Evolutionary conservation across 169 alveolate species (phyloP).

Genomic region (Eimeria sp.): DNA sequence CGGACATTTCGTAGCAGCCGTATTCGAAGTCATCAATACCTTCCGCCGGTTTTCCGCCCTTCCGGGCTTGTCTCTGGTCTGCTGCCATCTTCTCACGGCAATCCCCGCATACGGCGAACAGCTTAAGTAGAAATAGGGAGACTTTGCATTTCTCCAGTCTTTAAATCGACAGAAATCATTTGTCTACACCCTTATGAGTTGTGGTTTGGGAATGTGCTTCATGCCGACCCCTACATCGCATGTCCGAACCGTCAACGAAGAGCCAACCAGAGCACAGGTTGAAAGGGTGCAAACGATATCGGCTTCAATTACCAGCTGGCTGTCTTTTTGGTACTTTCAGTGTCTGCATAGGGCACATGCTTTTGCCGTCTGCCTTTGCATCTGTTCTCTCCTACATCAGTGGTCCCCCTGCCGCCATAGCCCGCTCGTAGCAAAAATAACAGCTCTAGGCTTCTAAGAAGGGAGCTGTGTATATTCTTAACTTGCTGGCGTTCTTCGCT

Average conservation of each 20-base stretch:
- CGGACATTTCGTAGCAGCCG: not conserved
- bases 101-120: not conserved
- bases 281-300: not conserved
- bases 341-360: not conserved
- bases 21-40: not conserved
- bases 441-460: not conserved
- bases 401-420: not conserved
- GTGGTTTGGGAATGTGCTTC: not conserved
- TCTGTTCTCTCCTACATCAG: not conserved
- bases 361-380: not conserved
- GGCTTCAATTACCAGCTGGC: not conserved
- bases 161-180: not conserved
- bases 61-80: slow-evolving; percentile 28
- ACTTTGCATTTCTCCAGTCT: not conserved
- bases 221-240: slow-evolving; percentile 1
- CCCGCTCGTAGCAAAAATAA: not conserved
- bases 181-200: not conserved
- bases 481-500: not conserved
- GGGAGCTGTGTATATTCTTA: not conserved
- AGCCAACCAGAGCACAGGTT: not conserved
- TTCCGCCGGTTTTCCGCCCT: slow-evolving; percentile 14
- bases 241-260: not conserved
- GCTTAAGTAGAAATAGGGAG: not conserved
- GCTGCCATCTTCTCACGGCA: not conserved
- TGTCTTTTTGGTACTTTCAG: not conserved